phyloP scores from a whole-genome alignment of 2,329 filamentous ascomycete species.

The Endoconidiophora laricicola region DNA sequence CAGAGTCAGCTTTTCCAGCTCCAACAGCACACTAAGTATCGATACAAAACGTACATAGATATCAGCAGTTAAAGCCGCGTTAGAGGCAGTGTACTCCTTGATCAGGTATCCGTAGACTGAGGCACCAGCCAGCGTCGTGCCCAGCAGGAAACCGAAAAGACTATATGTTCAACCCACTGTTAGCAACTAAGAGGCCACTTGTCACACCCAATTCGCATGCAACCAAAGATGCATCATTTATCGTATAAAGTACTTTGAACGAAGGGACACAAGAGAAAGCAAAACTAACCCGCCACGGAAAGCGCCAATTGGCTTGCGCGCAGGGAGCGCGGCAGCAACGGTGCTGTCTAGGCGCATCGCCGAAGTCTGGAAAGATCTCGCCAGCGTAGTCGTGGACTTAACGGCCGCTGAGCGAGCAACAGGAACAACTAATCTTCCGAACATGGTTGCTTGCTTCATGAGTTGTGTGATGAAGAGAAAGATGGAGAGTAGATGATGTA shows the following conservation, averaged over 20 bases:
- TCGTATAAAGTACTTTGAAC: too few species aligned
- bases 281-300: slow-evolving; percentile 42
- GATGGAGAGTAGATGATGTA: not conserved
- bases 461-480: slow-evolving; percentile 1
- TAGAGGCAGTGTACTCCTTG: slow-evolving; percentile 83
- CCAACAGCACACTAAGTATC: not conserved
- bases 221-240: too few species aligned
- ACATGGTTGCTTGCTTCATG: slow-evolving; percentile 3
- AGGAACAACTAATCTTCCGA: slow-evolving; percentile 7
- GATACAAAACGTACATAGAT: slow-evolving; percentile 6
- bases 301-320: slow-evolving; percentile 41
- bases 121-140: slow-evolving; percentile 60
- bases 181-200: not conserved
- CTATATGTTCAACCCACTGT: slow-evolving; percentile 27
- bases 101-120: slow-evolving; percentile 86
- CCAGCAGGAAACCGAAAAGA: slow-evolving; percentile 80
- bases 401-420: slow-evolving; percentile 17
- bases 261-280: not conserved
- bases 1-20: not conserved
- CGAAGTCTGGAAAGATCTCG: slow-evolving; percentile 35
- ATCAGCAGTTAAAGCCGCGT: slow-evolving; percentile 51
- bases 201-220: too few species aligned
- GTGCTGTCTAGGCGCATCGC: slow-evolving; percentile 26
- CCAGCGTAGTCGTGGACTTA: slow-evolving; percentile 13
- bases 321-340: slow-evolving; percentile 30